phyloP scores from a whole-genome alignment of 306 rosid genomes.

The Quercus gilva region DNA sequence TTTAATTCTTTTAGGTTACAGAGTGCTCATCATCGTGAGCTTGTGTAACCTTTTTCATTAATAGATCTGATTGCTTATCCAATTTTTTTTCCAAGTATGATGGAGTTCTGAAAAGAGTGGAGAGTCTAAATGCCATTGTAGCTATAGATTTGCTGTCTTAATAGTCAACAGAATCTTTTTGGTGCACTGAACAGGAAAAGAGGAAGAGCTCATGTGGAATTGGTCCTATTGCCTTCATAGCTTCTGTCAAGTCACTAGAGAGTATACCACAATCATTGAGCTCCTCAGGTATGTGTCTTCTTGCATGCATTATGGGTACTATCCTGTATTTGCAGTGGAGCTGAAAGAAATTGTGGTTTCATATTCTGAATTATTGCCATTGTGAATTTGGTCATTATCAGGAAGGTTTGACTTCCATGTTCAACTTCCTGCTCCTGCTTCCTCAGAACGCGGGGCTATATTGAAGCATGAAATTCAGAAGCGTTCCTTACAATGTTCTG shows the following conservation, averaged over 20 bases:
- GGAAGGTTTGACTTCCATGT: slow-evolving; percentile 93
- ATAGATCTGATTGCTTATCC: too few species aligned
- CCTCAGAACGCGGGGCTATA: slow-evolving; percentile 80
- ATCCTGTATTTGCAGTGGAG: not conserved
- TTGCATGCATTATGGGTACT: slow-evolving; percentile 3
- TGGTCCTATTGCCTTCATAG: slow-evolving; percentile 81
- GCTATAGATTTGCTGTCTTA: not conserved
- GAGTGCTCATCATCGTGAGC: too few species aligned
- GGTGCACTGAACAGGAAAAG: slow-evolving; percentile 51
- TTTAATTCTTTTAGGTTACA: too few species aligned
- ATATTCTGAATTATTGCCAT: slow-evolving; percentile 21
- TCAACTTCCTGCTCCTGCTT: slow-evolving; percentile 87
- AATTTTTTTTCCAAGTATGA: too few species aligned
- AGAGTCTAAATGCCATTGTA: not conserved
- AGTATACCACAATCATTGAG: slow-evolving; percentile 73
- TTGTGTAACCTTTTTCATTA: too few species aligned
- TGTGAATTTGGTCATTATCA: slow-evolving; percentile 26
- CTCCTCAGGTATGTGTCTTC: slow-evolving; percentile 75
- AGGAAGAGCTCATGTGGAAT: slow-evolving; percentile 69
- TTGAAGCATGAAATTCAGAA: slow-evolving; percentile 78
- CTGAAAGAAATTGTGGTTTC: not conserved
- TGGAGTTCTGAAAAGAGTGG: too few species aligned
- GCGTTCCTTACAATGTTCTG: slow-evolving; percentile 71
- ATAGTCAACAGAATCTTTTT: slow-evolving; percentile 10
- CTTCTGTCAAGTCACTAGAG: slow-evolving; percentile 66